phyloP scores from a whole-genome alignment of 2,329 filamentous ascomycete genomes.

The Claviceps cyperi region DNA sequence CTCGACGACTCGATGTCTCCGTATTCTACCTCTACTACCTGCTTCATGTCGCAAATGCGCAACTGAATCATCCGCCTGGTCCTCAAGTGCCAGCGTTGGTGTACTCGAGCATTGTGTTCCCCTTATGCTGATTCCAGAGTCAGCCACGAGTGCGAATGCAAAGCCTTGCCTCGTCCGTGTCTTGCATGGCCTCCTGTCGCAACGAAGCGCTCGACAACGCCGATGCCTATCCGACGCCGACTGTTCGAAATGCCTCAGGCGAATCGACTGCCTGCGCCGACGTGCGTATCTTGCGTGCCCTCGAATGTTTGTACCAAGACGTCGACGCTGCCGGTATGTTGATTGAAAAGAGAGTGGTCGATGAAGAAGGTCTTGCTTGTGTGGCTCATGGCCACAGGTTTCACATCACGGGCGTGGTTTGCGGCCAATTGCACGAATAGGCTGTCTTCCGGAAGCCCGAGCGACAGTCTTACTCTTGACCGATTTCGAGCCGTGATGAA shows the following conservation, averaged over 20 bases:
- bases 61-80: not conserved
- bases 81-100: not conserved
- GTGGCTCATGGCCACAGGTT: not conserved
- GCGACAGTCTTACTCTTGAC: not conserved
- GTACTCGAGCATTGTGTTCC: not conserved
- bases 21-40: no score
- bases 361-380: no score
- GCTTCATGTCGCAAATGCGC: not conserved
- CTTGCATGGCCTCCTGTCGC: not conserved
- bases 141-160: not conserved
- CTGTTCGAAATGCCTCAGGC: not conserved
- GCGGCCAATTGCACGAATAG: conserved; percentile 2
- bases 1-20: no score
- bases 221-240: not conserved
- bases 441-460: not conserved
- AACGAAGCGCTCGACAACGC: not conserved
- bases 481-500: not conserved
- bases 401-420: not conserved
- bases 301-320: no score
- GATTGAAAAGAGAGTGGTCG: no score
- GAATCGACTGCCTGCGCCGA: not conserved
- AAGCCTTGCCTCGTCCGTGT: not conserved
- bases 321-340: no score
- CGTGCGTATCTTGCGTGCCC: no score
- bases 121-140: not conserved